These are phyloP conservation scores for Argentina anserina DNA, from an alignment of 306 rosid species.

Conservation along the genomic window DNA sequence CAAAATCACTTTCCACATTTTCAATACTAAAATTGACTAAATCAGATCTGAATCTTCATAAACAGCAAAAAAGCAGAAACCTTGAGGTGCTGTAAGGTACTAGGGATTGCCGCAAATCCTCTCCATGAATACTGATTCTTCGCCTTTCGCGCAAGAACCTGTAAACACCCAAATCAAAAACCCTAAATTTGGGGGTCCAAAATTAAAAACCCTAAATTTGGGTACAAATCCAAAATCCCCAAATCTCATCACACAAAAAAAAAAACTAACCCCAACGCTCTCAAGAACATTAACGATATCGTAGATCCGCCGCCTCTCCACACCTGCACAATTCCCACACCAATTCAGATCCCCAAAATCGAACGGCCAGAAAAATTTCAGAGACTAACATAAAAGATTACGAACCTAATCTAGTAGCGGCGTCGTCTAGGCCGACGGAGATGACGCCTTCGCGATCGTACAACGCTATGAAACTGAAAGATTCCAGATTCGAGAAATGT, in stretches of 20 bases:
- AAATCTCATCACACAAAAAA: background rate
- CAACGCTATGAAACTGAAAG: constrained; percentile 65
- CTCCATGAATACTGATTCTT: constrained; percentile 92
- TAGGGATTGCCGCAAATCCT: constrained; percentile 71
- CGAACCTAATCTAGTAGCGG: constrained; percentile 77
- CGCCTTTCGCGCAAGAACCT: constrained; percentile 79
- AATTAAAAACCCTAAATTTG: background rate
- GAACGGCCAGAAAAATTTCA: background rate
- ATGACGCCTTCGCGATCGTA: constrained; percentile 63
- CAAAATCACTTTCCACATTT: background rate
- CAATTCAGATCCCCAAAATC: background rate
- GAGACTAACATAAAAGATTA: background rate
- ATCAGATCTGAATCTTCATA: background rate
- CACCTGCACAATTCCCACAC: constrained; percentile 41
- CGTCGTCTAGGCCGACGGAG: constrained; percentile 84
- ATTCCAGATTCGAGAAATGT: background rate
- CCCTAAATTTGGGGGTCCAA: background rate
- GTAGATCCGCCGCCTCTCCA: constrained; percentile 88
- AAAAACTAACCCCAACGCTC: constrained; percentile 65
- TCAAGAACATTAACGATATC: constrained; percentile 90
- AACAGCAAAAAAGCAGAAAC: constrained; percentile 25
- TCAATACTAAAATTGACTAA: background rate
- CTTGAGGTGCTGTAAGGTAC: constrained; percentile 60
- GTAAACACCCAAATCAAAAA: background rate
- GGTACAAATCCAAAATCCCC: background rate